Conservation (phyloP, 2,329 filamentous ascomycete genomes). For the Penicillium sp. region DNA sequence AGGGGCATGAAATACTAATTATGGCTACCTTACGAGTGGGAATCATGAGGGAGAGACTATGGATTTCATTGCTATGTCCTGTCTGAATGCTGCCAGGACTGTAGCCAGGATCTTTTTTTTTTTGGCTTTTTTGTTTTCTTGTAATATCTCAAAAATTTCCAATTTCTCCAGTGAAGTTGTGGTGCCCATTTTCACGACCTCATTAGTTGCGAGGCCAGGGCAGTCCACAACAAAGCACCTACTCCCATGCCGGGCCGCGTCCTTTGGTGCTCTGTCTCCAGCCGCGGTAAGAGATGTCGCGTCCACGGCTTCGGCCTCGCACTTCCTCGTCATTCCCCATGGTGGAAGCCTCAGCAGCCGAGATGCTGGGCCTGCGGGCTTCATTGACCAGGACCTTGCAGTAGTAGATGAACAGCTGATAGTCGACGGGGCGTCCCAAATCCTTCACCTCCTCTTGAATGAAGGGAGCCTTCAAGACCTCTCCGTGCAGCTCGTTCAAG, state of each 20-base stretch:
- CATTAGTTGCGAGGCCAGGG: not conserved
- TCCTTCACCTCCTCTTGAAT: not conserved
- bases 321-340: not conserved
- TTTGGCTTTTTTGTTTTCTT: not conserved
- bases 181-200: not conserved
- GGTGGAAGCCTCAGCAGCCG: not conserved
- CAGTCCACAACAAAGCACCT: not conserved
- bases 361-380: not conserved
- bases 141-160: not conserved
- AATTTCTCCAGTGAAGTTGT: not conserved
- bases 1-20: not conserved
- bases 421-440: not conserved
- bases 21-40: not conserved
- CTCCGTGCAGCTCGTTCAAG: not conserved
- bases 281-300: not conserved
- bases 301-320: not conserved
- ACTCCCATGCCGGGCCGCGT: not conserved
- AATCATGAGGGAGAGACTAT: not conserved
- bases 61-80: not conserved
- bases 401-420: slow-evolving; percentile 1
- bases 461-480: not conserved
- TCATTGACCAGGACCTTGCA: not conserved
- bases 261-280: not conserved
- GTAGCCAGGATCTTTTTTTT: too few species aligned
- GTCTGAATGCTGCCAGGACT: not conserved